These are phyloP conservation scores for Vaccinium myrtillus DNA, from an alignment of 148 eudicot genomes.

Conservation along the genomic window DNA sequence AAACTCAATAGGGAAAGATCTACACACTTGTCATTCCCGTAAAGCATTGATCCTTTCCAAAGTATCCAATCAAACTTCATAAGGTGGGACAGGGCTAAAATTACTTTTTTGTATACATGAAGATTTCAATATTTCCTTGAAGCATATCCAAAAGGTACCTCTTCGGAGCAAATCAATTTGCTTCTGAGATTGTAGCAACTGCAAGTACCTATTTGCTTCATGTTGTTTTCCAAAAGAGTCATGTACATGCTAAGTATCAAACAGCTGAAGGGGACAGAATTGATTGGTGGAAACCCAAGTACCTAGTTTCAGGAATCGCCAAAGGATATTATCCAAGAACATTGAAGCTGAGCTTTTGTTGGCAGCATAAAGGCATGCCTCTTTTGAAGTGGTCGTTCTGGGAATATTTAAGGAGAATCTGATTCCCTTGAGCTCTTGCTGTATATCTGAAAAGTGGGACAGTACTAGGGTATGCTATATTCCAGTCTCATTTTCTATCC, in stretches of 20 bases:
- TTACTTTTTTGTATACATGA: neutral
- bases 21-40: neutral
- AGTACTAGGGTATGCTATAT: neutral
- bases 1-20: neutral
- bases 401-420: neutral
- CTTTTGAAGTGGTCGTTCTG: neutral
- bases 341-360: neutral
- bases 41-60: neutral
- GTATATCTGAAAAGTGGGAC: neutral
- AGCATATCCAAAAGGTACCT: conserved; percentile 8
- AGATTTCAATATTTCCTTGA: neutral
- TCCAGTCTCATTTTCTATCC: neutral
- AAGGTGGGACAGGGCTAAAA: neutral
- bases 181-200: neutral
- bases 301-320: neutral
- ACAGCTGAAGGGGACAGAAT: neutral
- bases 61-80: neutral
- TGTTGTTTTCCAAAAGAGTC: neutral
- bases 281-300: neutral
- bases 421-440: neutral
- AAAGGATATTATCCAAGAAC: neutral
- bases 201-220: neutral
- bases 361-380: neutral
- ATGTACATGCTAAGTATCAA: neutral
- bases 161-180: neutral